Evolutionary conservation across 1,139 yeast genomes (phyloP).

Genomic region (Wickerhamomyces sp.): DNA sequence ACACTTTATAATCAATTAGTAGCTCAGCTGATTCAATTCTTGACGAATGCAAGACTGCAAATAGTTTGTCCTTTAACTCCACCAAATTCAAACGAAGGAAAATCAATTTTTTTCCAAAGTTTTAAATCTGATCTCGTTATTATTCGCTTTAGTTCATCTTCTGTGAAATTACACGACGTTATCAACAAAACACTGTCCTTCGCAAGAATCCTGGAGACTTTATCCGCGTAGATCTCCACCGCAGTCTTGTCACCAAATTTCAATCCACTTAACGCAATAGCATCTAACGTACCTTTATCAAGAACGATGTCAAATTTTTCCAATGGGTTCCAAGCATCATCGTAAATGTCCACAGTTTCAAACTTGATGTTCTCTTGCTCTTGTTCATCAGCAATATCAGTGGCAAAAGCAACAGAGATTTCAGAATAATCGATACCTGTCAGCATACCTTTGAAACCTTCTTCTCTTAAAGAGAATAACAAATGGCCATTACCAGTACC

Average conservation of each 20-base stretch:
- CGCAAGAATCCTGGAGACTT: slow-evolving; percentile 53
- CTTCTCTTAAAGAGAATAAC: slow-evolving; percentile 61
- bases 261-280: slow-evolving; percentile 80
- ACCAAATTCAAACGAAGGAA: slow-evolving; percentile 84
- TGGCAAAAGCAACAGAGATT: slow-evolving; percentile 71
- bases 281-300: slow-evolving; percentile 96
- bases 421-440: slow-evolving; percentile 85
- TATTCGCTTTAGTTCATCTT: slow-evolving; percentile 57
- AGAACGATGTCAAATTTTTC: slow-evolving; percentile 61
- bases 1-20: not conserved
- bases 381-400: slow-evolving; percentile 38
- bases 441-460: slow-evolving; percentile 45
- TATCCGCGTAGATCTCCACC: slow-evolving; percentile 54
- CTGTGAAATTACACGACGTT: slow-evolving; percentile 95
- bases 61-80: slow-evolving; percentile 85
- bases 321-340: slow-evolving; percentile 15
- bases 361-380: slow-evolving; percentile 36
- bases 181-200: slow-evolving; percentile 60
- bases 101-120: slow-evolving; percentile 60
- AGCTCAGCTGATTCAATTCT: slow-evolving; percentile 17
- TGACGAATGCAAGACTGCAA: slow-evolving; percentile 75
- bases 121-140: slow-evolving; percentile 41
- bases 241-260: slow-evolving; percentile 33
- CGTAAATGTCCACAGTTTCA: slow-evolving; percentile 41
- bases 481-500: slow-evolving; percentile 98